Evolutionary conservation across 441 rosid genomes (phyloP), one percentile per base, ranked within the genome.

Genomic region (Gossypium lobatum): DNA sequence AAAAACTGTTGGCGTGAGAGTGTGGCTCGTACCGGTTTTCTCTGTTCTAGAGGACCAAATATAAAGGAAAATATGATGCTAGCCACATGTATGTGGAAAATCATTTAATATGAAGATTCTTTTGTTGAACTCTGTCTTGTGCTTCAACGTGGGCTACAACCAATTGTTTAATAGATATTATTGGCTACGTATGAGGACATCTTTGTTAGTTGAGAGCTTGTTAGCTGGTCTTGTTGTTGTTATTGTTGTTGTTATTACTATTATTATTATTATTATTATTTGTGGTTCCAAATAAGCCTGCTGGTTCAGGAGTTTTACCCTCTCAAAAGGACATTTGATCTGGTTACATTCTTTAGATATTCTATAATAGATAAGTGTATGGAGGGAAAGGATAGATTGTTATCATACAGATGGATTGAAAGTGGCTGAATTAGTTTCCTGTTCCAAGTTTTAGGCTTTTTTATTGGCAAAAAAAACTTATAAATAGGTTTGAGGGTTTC

Each of bases 101-200:
- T 69, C 46, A 9, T 69, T 25, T 28, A 4, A n/a, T 17, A 7
- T 17, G 34, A 18, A 37, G 53, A 13, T 37, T 55, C 53, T 55
- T 70, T 53, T 13, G 31, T 37, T 6, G 18, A 21, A 55, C 10
- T 14, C 25, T 52, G 48, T 69, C 5, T 26, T 52, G 60, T 68
- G 2, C 31, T 37, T 50, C 46, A 9, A 68, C 31, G 48, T 26
- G 23, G 14, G 39, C 17, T 39, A 25, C 16, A 52, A 17, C 48
- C 61, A 53, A 53, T 52, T 69, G 72, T 69, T 69, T 52, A 28
- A 53, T 69, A 28, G 61, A 52, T 69, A 52, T 52, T 69, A 28
- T 69, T 53, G 26, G 48, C 72, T 31, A 28, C 26, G 11, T 31
- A 9, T 16, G 21, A 68, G n/a, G 23, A 16, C 28, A 67, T 67